Conservation (phyloP, 208 protist species). For the Leishmania mexicana region DNA sequence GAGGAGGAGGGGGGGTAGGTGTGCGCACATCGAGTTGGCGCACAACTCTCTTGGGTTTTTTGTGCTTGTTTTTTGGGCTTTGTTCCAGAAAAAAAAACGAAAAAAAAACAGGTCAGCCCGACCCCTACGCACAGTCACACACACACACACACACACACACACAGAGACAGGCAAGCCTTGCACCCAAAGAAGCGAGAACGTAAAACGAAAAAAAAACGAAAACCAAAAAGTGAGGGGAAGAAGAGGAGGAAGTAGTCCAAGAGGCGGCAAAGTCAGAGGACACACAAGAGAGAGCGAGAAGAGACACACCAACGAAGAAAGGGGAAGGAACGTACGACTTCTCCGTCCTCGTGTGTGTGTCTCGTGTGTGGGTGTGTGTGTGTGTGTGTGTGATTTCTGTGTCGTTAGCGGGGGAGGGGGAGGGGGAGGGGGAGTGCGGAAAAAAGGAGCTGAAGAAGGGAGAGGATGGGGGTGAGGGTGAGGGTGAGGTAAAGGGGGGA, state of each 20-base stretch:
- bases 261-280: neutral
- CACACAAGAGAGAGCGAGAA: neutral
- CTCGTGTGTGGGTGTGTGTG: too few species aligned
- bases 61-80: neutral
- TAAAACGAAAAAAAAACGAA: neutral
- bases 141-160: too few species aligned
- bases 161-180: neutral
- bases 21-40: neutral
- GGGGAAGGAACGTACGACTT: neutral
- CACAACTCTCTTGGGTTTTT: neutral
- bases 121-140: neutral
- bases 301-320: neutral
- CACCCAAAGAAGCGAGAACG: neutral
- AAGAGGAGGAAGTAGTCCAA: neutral
- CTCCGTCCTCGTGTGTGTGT: too few species aligned
- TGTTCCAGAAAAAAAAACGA: neutral
- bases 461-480: neutral
- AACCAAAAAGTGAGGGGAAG: neutral
- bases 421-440: too few species aligned
- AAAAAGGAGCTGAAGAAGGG: too few species aligned
- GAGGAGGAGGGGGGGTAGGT: neutral
- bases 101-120: neutral
- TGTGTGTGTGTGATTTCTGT: too few species aligned
- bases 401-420: too few species aligned
- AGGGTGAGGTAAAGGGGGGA: neutral